These are phyloP conservation scores for Wickerhamiella siamensis DNA, from an alignment of 805 yeast species.

Conservation along the genomic window DNA sequence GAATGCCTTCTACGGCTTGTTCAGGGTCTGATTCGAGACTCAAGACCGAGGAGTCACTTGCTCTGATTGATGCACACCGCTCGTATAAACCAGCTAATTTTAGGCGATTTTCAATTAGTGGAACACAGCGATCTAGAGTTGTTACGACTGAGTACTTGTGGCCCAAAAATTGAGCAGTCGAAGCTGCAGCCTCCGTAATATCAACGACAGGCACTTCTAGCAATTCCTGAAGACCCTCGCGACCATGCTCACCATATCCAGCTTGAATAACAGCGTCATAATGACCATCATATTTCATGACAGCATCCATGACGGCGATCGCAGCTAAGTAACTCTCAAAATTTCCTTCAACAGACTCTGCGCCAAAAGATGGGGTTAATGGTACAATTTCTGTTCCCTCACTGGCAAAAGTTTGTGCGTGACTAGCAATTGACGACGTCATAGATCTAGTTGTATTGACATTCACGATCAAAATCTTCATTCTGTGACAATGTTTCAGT, in stretches of 20 bases:
- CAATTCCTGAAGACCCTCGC: neutral
- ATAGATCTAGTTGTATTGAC: neutral
- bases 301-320: neutral
- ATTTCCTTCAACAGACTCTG: neutral
- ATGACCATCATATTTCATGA: neutral
- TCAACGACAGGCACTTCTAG: neutral
- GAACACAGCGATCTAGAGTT: neutral
- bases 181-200: neutral
- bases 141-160: neutral
- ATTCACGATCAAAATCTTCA: neutral
- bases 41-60: neutral
- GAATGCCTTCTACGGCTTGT: neutral
- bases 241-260: neutral
- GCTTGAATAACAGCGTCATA: neutral
- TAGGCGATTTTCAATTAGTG: neutral
- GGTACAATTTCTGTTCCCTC: neutral
- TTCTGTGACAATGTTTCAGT: no score
- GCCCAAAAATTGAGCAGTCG: neutral
- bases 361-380: neutral
- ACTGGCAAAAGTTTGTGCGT: neutral
- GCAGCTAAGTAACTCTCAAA: neutral
- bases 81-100: neutral
- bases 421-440: neutral
- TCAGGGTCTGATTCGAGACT: neutral
- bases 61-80: neutral